A percentile compares a stretch with the other conserved stretches of the same genome.
Evolutionary conservation across 495 filamentous ascomycete genomes (phyloP).

Genomic region (Neurospora pannonica): DNA sequence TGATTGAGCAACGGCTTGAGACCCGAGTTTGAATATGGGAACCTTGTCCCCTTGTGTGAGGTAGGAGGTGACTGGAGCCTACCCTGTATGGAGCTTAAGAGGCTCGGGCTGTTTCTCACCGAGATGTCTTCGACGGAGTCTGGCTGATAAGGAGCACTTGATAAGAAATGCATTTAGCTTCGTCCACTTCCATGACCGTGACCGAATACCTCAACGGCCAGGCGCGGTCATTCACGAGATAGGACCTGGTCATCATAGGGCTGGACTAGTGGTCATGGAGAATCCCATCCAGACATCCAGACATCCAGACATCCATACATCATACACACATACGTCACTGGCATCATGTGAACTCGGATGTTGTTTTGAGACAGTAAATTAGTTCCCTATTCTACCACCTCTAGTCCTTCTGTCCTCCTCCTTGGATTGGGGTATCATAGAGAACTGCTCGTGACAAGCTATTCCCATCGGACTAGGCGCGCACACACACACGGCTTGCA

Average conservation of each 20-base stretch:
- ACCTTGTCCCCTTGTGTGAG: background rate
- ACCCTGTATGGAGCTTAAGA: background rate
- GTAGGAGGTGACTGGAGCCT: background rate
- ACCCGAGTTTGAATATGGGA: background rate
- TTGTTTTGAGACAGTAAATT: background rate
- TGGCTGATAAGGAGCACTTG: background rate
- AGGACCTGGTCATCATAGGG: background rate
- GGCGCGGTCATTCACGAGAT: background rate
- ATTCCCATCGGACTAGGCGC: background rate
- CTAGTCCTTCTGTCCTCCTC: background rate
- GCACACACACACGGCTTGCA: background rate
- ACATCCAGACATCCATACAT: background rate
- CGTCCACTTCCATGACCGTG: background rate
- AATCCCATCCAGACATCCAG: background rate
- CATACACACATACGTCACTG: background rate
- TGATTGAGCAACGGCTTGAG: background rate
- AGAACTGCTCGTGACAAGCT: background rate
- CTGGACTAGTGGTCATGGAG: background rate
- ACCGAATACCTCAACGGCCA: background rate
- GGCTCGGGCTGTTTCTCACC: background rate
- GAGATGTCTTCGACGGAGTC: background rate
- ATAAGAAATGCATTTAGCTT: background rate
- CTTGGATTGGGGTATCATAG: background rate
- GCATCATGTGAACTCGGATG: background rate
- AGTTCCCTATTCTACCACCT: background rate